These are phyloP conservation scores for Globisporangium megalacanthum DNA, from an alignment of 352 stramenopile species.

Conservation along the genomic window DNA sequence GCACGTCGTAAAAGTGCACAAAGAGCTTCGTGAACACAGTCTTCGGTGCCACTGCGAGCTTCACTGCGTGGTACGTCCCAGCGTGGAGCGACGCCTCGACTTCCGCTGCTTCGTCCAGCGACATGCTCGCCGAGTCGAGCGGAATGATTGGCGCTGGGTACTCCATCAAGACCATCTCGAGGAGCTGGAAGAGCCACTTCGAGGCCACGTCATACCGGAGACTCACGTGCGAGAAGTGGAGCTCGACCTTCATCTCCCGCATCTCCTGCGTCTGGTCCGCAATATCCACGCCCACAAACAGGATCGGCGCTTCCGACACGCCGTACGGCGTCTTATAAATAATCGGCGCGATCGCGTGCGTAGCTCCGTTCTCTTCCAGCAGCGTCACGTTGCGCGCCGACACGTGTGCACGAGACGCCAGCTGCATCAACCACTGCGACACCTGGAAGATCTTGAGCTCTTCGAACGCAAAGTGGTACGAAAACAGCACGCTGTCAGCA, in stretches of 20 bases:
- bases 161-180: conserved; percentile 73
- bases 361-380: conserved; percentile 54
- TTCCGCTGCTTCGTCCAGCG: conserved; percentile 39
- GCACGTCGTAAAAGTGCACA: conserved; percentile 78
- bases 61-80: conserved; percentile 45
- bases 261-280: conserved; percentile 82
- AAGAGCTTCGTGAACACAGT: conserved; percentile 88
- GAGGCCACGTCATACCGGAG: conserved; percentile 77
- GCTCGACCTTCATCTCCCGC: conserved; percentile 82
- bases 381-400: conserved; percentile 67
- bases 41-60: conserved; percentile 61
- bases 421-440: conserved; percentile 82
- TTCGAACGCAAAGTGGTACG: conserved; percentile 76
- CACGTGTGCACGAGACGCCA: conserved; percentile 73
- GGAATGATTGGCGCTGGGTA: conserved; percentile 82
- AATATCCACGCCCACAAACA: conserved; percentile 80
- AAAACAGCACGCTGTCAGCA: conserved; percentile 23
- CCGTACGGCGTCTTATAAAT: conserved; percentile 81
- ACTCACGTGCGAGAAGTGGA: conserved; percentile 83
- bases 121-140: conserved; percentile 69
- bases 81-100: conserved; percentile 28
- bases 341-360: conserved; percentile 46
- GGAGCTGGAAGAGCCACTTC: conserved; percentile 75
- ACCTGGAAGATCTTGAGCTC: conserved; percentile 80
- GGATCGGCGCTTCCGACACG: conserved; percentile 58